Evolutionary conservation across 108 stramenopile genomes (phyloP).

Genomic region (Stephanodiscus triporus): DNA sequence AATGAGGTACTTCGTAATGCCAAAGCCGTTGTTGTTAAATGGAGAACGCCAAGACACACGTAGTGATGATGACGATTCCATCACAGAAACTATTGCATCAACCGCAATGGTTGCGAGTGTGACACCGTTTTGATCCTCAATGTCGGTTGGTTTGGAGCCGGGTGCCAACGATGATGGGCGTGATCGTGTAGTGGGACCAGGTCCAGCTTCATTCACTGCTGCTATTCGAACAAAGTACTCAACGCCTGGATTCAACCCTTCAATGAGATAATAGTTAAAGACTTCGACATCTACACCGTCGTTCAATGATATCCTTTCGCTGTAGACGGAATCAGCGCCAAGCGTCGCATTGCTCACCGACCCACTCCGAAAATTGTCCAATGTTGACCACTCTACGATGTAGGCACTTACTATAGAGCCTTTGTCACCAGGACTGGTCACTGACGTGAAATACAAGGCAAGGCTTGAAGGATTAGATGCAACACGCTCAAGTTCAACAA

Average conservation of each 20-base stretch:
- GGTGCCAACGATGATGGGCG: slow-evolving; percentile 45
- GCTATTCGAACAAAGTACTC: slow-evolving; percentile 36
- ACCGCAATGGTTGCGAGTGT: slow-evolving; percentile 42
- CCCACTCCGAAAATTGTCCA: slow-evolving; percentile 32
- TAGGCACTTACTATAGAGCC: slow-evolving; percentile 58
- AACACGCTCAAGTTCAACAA: slow-evolving; percentile 52
- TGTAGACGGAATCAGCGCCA: slow-evolving; percentile 7
- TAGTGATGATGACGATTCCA: slow-evolving; percentile 68
- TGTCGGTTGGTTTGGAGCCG: slow-evolving; percentile 48
- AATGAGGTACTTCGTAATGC: slow-evolving; percentile 56
- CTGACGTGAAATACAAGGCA: slow-evolving; percentile 57
- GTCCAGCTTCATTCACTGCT: slow-evolving; percentile 43
- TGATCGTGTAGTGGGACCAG: slow-evolving; percentile 34
- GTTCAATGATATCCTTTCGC: slow-evolving; percentile 30
- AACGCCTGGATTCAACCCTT: slow-evolving; percentile 21
- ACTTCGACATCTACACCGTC: slow-evolving; percentile 19
- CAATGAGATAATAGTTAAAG: slow-evolving; percentile 25
- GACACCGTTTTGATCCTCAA: slow-evolving; percentile 53
- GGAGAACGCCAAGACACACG: slow-evolving; percentile 64
- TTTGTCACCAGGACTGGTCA: slow-evolving; percentile 50
- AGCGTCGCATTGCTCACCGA: slow-evolving; percentile 55
- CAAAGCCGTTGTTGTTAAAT: slow-evolving; percentile 53
- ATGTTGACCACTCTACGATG: slow-evolving; percentile 70
- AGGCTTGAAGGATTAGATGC: slow-evolving; percentile 42
- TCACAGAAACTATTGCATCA: slow-evolving; percentile 55